Evolutionary conservation across 2,329 filamentous ascomycete species (phyloP), one percentile per base, ranked within the genome.

Genomic region (Lachnellula suecica): DNA sequence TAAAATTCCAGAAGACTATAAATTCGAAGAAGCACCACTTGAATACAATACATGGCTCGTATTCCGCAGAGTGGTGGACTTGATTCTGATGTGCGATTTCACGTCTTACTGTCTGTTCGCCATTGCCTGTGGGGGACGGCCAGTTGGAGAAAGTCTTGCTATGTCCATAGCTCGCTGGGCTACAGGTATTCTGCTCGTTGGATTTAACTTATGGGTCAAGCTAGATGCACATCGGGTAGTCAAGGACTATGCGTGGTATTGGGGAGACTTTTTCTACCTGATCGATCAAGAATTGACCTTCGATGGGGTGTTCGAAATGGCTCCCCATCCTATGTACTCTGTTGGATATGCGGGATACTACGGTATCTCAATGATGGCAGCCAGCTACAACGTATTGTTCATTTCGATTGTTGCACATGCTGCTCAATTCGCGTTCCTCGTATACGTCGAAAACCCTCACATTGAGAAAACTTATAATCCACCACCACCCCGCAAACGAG

Each of bases 21-120:
- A 86, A 59, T 96, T 99, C 67, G 92, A 96, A 63, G 82, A 89
- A 63, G 93, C 93, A 0, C 94, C 94, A 15, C 79, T 97, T 70
- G 94, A 99, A 79, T 99, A 97, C 81, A 99, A 99, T 75, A 96
- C 94, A 38, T 99, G 94, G 94, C 82, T 99, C 51, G 84, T 97
- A 61, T 99, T 99, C 75, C 87, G 94, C 62, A 87, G 94, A 64
- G 83, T 97, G 27, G 94, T 97, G 68, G 94, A 99, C 74, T 76
- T 99, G 70, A 97, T 97, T 68, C 78, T 99, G 67, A 96, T 99
- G 91, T 97, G 92, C 78, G 94, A 99, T 75, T 99, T 99, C 71
- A 86, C 89, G 58, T 96, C 93, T 44, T 99, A 97, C 78, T 94
- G 90, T 71, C 83, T 97, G 52, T 99, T 97, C 74, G 93, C 94